phyloP scores from a whole-genome alignment of 1,284 basidiomycete species.

The Moesziomyces sp. region DNA sequence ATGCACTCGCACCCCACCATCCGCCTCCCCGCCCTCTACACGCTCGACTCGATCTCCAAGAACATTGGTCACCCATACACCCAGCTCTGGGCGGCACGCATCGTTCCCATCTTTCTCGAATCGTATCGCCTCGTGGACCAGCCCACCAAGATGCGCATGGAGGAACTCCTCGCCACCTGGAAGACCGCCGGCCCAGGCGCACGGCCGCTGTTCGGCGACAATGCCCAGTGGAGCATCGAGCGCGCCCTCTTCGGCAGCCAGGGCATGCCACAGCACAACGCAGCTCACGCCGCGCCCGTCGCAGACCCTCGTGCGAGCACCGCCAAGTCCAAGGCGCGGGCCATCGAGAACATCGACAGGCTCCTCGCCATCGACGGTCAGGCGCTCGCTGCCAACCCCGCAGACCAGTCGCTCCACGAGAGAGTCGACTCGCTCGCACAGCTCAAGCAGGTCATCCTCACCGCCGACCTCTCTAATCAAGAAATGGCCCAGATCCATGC shows the following conservation, averaged over 20 bases:
- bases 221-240: conserved; percentile 62
- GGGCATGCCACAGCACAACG: conserved; percentile 41
- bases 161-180: conserved; percentile 65
- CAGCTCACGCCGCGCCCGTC: conserved; percentile 5
- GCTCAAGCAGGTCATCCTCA: conserved; percentile 80
- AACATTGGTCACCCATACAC: conserved; percentile 66
- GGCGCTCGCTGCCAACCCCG: conserved; percentile 46
- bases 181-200: conserved; percentile 54
- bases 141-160: conserved; percentile 61
- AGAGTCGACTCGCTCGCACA: conserved; percentile 68
- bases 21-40: conserved; percentile 93
- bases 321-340: conserved; percentile 39
- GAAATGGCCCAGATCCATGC: conserved; percentile 82
- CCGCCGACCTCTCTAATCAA: conserved; percentile 78
- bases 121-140: conserved; percentile 65
- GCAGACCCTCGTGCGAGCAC: conserved; percentile 24
- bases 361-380: conserved; percentile 54
- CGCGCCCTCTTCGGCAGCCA: conserved; percentile 57
- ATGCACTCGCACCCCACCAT: conserved; percentile 76
- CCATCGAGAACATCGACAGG: conserved; percentile 59
- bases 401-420: conserved; percentile 29
- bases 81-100: conserved; percentile 57
- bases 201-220: conserved; percentile 58
- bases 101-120: conserved; percentile 62
- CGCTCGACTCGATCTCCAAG: conserved; percentile 85